These are phyloP conservation scores for Trichoderma orchidacearum DNA, from an alignment of 495 filamentous ascomycete species.

Conservation along the genomic window DNA sequence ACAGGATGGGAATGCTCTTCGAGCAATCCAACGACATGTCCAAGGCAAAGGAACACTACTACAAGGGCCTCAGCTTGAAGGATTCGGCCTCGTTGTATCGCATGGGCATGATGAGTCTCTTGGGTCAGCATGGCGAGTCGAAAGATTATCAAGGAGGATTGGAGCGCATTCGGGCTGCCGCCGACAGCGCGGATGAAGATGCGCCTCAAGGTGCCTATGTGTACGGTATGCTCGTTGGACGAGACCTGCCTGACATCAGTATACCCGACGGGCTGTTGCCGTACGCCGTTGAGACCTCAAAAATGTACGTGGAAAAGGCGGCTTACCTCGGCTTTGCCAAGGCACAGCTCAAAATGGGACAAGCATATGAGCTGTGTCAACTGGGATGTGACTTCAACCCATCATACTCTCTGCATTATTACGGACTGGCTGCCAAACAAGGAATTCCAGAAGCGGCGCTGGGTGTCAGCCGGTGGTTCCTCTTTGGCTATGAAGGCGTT, in stretches of 20 bases:
- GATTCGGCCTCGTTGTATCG: slow-evolving; percentile 95
- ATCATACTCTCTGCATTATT: slow-evolving; percentile 84
- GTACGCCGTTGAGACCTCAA: slow-evolving; percentile 58
- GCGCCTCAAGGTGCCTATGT: slow-evolving; percentile 95
- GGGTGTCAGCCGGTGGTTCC: slow-evolving; percentile 97
- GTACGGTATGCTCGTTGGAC: slow-evolving; percentile 86
- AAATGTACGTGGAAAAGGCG: slow-evolving; percentile 88
- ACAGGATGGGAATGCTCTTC: slow-evolving; percentile 96
- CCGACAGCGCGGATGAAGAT: slow-evolving; percentile 88
- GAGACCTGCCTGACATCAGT: slow-evolving; percentile 76
- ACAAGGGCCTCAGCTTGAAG: slow-evolving; percentile 54
- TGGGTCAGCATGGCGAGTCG: slow-evolving; percentile 80
- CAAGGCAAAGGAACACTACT: slow-evolving; percentile 85
- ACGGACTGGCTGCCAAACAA: slow-evolving; percentile 82
- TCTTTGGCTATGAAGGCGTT: slow-evolving; percentile 81
- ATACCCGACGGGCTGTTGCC: slow-evolving; percentile 60
- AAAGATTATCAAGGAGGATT: slow-evolving; percentile 70
- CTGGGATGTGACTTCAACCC: slow-evolving; percentile 93
- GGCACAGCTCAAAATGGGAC: slow-evolving; percentile 94
- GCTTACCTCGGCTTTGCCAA: slow-evolving; percentile 95
- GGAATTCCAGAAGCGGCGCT: slow-evolving; percentile 83
- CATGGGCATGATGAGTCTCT: slow-evolving; percentile 91
- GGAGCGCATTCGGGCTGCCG: slow-evolving; percentile 67
- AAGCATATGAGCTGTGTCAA: slow-evolving; percentile 87
- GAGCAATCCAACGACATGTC: slow-evolving; percentile 82